These are phyloP conservation scores for Salix dunnii DNA, from an alignment of 345 rosid genomes.

Conservation along the genomic window DNA sequence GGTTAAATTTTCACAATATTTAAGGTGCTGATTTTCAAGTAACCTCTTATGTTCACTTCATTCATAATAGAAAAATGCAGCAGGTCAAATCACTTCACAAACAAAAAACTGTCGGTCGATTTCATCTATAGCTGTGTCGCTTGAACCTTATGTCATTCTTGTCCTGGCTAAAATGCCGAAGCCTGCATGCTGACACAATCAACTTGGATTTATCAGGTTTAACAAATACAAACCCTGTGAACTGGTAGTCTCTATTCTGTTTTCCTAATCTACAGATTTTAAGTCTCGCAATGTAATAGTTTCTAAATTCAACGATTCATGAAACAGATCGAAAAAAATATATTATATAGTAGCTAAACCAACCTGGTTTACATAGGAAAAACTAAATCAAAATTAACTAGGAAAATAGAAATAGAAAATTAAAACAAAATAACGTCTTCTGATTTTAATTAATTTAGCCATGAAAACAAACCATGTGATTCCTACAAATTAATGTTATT, in stretches of 20 bases:
- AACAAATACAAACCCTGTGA: not conserved
- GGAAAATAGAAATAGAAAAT: no score
- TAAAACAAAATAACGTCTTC: no score
- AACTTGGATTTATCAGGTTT: not conserved
- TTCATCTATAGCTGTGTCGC: not conserved
- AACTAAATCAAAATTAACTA: no score
- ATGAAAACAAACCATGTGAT: no score
- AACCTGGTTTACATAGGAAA: no score
- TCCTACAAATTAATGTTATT: no score
- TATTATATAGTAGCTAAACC: no score
- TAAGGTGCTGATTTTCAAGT: not conserved
- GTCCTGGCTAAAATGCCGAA: conserved; percentile 5
- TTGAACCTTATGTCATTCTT: conserved; percentile 1
- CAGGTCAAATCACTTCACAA: not conserved
- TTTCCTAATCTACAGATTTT: not conserved
- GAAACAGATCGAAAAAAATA: no score
- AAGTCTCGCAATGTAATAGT: not conserved
- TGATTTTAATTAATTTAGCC: no score
- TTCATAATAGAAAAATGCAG: not conserved
- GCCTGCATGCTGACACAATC: conserved; percentile 19
- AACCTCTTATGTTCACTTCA: not conserved
- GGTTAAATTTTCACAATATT: not conserved
- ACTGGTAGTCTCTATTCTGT: no score
- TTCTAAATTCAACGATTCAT: no score
- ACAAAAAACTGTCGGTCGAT: not conserved